These are phyloP conservation scores for Aspergillus egyptiacus DNA, from an alignment of 495 filamentous ascomycete genomes.

Conservation along the genomic window DNA sequence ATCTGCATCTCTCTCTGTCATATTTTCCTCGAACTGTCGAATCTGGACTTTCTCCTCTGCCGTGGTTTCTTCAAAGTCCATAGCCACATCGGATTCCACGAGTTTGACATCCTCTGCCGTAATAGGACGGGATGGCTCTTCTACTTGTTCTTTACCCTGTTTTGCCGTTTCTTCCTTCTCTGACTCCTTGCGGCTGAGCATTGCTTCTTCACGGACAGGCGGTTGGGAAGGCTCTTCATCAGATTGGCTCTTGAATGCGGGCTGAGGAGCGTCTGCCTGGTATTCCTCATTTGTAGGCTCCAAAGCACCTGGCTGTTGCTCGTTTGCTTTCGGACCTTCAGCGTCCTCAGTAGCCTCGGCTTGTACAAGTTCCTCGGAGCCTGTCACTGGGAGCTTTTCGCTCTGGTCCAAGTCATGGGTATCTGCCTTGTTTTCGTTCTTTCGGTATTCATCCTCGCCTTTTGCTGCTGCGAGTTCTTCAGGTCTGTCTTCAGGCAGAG, in stretches of 20 bases:
- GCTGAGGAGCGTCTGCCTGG: conserved; percentile 1
- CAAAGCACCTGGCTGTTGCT: background rate
- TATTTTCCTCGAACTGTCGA: no score
- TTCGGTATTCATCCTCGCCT: conserved; percentile 30
- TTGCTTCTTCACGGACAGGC: conserved; percentile 11
- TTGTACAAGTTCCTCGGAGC: background rate
- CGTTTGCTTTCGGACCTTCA: no score
- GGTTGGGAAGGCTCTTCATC: background rate
- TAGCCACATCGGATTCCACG: background rate
- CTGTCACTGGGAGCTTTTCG: background rate
- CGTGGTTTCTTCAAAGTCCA: no score
- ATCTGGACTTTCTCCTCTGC: no score
- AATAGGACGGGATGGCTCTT: conserved; percentile 6
- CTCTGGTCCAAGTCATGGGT: background rate
- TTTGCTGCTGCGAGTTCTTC: conserved; percentile 5
- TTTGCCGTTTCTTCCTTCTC: conserved; percentile 28
- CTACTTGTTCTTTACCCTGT: conserved; percentile 13
- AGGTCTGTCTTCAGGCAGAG: background rate
- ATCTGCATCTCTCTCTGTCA: background rate
- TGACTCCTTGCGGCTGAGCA: conserved; percentile 20
- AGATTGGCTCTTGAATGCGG: background rate
- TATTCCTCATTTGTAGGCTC: conserved; percentile 10
- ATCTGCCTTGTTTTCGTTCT: conserved; percentile 10
- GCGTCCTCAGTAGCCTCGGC: background rate
- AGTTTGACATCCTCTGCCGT: background rate